Percentiles rank a stretch among this genome's conserved stretches.
Evolutionary conservation across 1,284 basidiomycete species (phyloP).

Genomic region (Clitocybe nebularis): DNA sequence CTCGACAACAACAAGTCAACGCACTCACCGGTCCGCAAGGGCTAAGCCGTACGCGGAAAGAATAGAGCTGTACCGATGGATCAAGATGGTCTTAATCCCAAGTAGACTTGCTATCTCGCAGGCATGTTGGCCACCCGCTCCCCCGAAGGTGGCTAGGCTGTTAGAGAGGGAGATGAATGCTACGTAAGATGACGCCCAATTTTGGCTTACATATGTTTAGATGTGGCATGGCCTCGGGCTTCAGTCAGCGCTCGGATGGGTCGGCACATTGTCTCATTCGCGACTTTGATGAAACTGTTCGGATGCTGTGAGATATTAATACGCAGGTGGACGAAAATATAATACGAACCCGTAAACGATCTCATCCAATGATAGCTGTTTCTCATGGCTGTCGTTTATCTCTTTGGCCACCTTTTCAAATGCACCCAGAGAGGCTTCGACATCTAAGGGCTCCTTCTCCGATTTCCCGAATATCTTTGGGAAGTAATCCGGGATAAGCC

Average conservation of each 20-base stretch:
- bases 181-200: background rate
- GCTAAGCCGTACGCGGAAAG: conserved; percentile 89
- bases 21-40: conserved; percentile 76
- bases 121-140: conserved; percentile 90
- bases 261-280: conserved; percentile 90
- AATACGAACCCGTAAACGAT: conserved; percentile 75
- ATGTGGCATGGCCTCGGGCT: conserved; percentile 82
- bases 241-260: conserved; percentile 92
- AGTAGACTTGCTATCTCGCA: conserved; percentile 82
- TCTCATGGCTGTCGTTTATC: conserved; percentile 63
- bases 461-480: conserved; percentile 86
- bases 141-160: conserved; percentile 85
- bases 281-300: conserved; percentile 83
- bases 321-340: background rate
- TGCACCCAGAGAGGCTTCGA: conserved; percentile 55
- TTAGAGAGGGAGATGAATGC: background rate
- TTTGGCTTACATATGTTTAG: conserved; percentile 67
- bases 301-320: background rate
- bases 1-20: background rate
- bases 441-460: conserved; percentile 80
- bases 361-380: conserved; percentile 72
- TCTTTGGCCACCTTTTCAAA: conserved; percentile 66
- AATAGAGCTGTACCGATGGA: conserved; percentile 85
- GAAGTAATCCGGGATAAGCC: conserved; percentile 81
- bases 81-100: conserved; percentile 80